Percentiles rank a stretch among this genome's conserved stretches.
phyloP scores from a whole-genome alignment of 306 rosid species.

The Hippophae rhamnoides region DNA sequence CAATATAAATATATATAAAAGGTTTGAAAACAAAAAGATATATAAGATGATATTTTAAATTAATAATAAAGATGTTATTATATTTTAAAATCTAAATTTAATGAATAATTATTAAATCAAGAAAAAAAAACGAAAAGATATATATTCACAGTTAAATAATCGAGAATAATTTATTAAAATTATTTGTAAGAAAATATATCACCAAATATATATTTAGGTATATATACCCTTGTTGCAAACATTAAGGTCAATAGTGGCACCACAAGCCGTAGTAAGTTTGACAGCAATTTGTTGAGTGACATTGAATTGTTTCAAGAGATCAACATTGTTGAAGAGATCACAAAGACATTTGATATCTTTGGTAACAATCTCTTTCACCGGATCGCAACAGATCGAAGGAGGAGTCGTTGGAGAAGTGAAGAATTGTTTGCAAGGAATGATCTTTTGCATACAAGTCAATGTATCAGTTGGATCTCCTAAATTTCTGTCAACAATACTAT shows the following conservation, averaged over 20 bases:
- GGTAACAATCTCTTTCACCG: conserved; percentile 22
- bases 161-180: no score
- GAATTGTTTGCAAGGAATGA: conserved; percentile 42
- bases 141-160: no score
- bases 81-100: no score
- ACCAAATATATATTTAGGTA: background rate
- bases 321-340: conserved; percentile 16
- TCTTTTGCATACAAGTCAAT: conserved; percentile 38
- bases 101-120: no score
- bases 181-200: no score
- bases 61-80: no score
- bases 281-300: conserved; percentile 27
- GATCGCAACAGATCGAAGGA: conserved; percentile 31
- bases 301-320: conserved; percentile 10
- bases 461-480: conserved; percentile 5
- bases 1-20: no score
- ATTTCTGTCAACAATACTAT: background rate
- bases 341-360: conserved; percentile 34
- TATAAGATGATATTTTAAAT: no score
- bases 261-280: conserved; percentile 50
- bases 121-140: no score
- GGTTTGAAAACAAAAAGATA: no score
- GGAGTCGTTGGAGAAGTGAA: conserved; percentile 18
- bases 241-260: conserved; percentile 17
- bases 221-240: conserved; percentile 30